Base-by-base conservation (phyloP, 2,329 filamentous ascomycete genomes). In the Paracorniculantispora psalliotae region DNA sequence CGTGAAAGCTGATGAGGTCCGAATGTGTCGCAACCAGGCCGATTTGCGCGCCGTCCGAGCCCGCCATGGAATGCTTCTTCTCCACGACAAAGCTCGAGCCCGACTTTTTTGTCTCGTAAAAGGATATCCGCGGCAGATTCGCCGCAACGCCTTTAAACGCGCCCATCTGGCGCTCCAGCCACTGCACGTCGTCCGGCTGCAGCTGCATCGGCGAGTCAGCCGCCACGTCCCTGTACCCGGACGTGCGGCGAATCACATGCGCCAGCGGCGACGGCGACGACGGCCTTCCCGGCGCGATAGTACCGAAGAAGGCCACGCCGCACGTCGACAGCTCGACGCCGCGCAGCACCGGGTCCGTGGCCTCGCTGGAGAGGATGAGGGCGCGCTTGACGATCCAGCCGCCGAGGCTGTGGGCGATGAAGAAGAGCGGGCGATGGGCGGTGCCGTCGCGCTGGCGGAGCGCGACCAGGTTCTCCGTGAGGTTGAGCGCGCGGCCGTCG, bases 331-430 rank as follows among this genome's bases (percentile, higher is more conserved):
- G 51, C 57, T 68, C 66, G 10, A 68, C 53, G 35, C 66, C 64
- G 21, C 59, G 63, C 30, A 68, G 58, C 33, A 59, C 50, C 13
- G 62, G 46, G 46, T 62, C 62, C 21, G 61, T 59, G n/a, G 67
- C 64, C 60, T 68, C 67, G 51, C 63, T 66, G n/a, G 67, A 66
- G 30, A 67, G 65, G 56, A 68, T 65, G 25, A 68, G 63, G 8
- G 63, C 63, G n/a, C 65, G 64, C 62, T 68, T 68, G 60, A 69
- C 67, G 37, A 69, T 65, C 66, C 67, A 67, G 4, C 67, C 66
- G 17, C 67, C 67, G 19, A 68, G 60, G 43, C 65, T 66, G 39
- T 68, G 67, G 12, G 67, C 66, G 17, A 68, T 64, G 60, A 69
- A 67, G 60, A 67, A 67, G 10, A 68, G 62, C 1, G 67, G 67